Conservation (phyloP, 2,329 filamentous ascomycete genomes). For the Apiospora aurea region DNA sequence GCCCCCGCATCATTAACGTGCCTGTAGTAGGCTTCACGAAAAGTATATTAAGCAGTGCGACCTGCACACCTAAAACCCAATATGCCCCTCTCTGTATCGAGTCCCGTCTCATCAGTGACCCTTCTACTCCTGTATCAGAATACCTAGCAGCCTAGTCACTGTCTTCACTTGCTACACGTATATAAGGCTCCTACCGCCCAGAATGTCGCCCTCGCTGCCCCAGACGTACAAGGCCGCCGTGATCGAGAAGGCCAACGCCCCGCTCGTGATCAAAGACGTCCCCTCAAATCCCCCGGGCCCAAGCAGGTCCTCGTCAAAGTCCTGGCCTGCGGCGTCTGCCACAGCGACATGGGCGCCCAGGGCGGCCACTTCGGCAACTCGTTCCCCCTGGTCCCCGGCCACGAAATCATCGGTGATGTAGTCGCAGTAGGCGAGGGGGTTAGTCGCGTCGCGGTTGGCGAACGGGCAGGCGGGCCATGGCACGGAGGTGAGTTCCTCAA, state of each 20-base stretch:
- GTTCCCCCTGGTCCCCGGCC: constrained; percentile 71
- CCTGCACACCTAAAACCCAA: neutral
- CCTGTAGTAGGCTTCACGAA: neutral
- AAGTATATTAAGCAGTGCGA: neutral
- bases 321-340: constrained; percentile 75
- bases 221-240: constrained; percentile 73
- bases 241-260: constrained; percentile 58
- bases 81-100: neutral
- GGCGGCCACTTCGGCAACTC: constrained; percentile 59
- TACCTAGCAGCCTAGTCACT: neutral
- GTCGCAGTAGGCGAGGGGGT: constrained; percentile 66
- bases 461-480: constrained; percentile 73
- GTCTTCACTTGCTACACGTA: neutral
- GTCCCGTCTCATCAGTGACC: neutral
- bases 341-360: constrained; percentile 61
- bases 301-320: constrained; percentile 75
- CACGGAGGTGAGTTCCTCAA: constrained; percentile 60
- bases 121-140: neutral
- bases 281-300: constrained; percentile 60
- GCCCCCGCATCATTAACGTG: neutral
- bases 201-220: constrained; percentile 54
- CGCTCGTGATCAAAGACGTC: constrained; percentile 65
- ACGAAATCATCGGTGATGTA: constrained; percentile 75
- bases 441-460: constrained; percentile 66
- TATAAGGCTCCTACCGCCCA: neutral